Base-by-base conservation (phyloP, 2,329 filamentous ascomycete species). In the Colletotrichum sojae region DNA sequence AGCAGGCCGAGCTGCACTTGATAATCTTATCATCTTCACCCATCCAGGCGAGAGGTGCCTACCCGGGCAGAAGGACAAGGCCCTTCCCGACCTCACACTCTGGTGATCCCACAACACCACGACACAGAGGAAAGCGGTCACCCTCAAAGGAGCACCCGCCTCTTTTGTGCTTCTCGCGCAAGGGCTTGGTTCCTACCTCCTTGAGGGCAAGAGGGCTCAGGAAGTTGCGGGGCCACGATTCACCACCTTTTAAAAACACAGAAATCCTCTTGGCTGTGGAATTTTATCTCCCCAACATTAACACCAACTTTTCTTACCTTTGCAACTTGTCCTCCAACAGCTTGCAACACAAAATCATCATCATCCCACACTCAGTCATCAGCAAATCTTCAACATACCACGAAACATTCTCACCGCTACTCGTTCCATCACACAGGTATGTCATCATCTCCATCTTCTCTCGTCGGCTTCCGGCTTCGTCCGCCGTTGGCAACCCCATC, bases 61-160 rank as follows among this genome's bases (percentile, higher is more conserved):
- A 36, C 31, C 31, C 31, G 6, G 39, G 15, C 43, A 20, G 54
- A 58, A 25, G 59, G 48, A 59, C 22, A 45, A 59, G 56, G 54
- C 54, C 31, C 31, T 59, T 10, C 20, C 51, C 49, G 25, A 54
- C 20, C 25, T 63, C 61, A 69, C 54, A 12, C 54, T 43, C 40
- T 40, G 22, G 54, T 66, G 54, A 65, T 55, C 43, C 48, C 62
- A 69, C 61, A n/a, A 16, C 20, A 22, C 65, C 58, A n/a, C 48
- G n/a, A 36, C 40, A 59, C 61, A 60, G 51, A 45, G 51, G 25
- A 51, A 49, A 63, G 40, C 39, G 27, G 40, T 16, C 57, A 15
- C 20, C n/a, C 51, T 36, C 56, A 61, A 27, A 45, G 22, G 25
- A 51, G 54, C 39, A 48, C 48, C 48, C 31, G 54, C 65, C 48